Conservation (phyloP, 208 protist genomes). For the Angomonas deanei region DNA sequence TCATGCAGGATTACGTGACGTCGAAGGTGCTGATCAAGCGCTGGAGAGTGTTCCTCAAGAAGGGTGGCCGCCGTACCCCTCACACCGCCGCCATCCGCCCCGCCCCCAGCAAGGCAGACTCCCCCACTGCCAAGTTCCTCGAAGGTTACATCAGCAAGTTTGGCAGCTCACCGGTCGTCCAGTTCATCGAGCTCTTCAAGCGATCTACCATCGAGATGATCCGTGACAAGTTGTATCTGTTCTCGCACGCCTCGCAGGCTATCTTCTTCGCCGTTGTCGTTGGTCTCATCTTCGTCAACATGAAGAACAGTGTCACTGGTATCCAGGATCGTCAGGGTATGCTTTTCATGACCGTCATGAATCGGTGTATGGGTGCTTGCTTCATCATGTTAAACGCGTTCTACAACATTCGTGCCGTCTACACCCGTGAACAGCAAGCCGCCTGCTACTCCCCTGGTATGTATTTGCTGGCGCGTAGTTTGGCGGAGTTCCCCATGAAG, state of each 20-base stretch:
- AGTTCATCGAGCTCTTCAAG: slow-evolving; percentile 57
- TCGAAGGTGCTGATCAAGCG: slow-evolving; percentile 63
- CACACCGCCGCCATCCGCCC: slow-evolving; percentile 40
- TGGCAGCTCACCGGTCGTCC: slow-evolving; percentile 32
- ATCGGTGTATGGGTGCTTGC: slow-evolving; percentile 55
- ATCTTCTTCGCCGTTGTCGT: slow-evolving; percentile 71
- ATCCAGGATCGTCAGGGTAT: slow-evolving; percentile 72
- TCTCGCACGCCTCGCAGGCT: slow-evolving; percentile 53
- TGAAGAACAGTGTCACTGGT: slow-evolving; percentile 57
- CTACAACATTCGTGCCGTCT: slow-evolving; percentile 74
- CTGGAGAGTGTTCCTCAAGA: slow-evolving; percentile 57
- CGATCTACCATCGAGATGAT: slow-evolving; percentile 69
- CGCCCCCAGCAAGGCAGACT: slow-evolving; percentile 42
- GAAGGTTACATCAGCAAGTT: slow-evolving; percentile 58
- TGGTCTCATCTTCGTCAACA: slow-evolving; percentile 77
- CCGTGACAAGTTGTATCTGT: slow-evolving; percentile 55
- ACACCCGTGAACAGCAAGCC: slow-evolving; percentile 74
- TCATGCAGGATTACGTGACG: slow-evolving; percentile 56
- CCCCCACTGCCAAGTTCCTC: slow-evolving; percentile 81
- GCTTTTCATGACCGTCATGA: slow-evolving; percentile 73
- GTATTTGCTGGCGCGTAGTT: slow-evolving; percentile 69
- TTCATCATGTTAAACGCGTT: slow-evolving; percentile 67
- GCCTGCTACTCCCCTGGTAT: slow-evolving; percentile 70
- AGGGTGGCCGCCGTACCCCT: slow-evolving; percentile 33
- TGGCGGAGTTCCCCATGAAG: slow-evolving; percentile 76